Evolutionary conservation across 1,284 basidiomycete species (phyloP), one percentile per base, ranked within the genome.

Genomic region (Ustilago hordei): DNA sequence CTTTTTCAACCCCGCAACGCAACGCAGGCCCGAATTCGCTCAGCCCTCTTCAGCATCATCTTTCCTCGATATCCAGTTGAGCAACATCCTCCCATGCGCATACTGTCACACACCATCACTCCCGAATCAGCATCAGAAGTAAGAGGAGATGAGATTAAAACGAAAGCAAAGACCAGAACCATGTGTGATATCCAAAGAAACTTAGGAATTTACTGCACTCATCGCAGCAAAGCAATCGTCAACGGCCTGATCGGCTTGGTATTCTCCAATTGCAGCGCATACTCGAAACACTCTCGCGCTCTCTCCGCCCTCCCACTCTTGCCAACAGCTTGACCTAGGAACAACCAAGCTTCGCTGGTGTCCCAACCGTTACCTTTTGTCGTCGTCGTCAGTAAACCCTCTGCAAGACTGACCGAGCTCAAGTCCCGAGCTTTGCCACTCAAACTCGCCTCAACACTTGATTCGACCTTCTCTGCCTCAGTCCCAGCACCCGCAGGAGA

Each of bases 261-360:
- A 45, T 76, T 64, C 54, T 86, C 82, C 38, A 86, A 63, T 47
- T 69, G 64, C 38, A 85, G 69, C 11, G 84, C 84, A 60, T 81
- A 81, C 60, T 81, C 72, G 8, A 86, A 77, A 36, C 78, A 79
- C 52, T 81, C 78, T 12, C 79, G 63, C 53, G 78, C 77, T 60
- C 76, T 50, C 56, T 71, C 68, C 13, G 60, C 47, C 2, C 81
- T 57, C 1, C 68, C 55, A 23, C 79, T 75, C 17, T 69, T 60
- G 60, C 75, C 62, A 19, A 77, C 68, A 19, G 84, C 78, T 52
- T 82, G 72, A 4, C 71, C 80, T 45, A 86, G 56, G 60, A 77
- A 80, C 38, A 82, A 68, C 84, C 84, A 86, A 1, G 84, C 84
- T 55, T 85, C 84, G 52, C 81, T 78, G 55, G 65, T 52, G 53